Percentiles rank a stretch among this genome's conserved stretches.
phyloP scores from a whole-genome alignment of 345 rosid genomes.

The Salix suchowensis region DNA sequence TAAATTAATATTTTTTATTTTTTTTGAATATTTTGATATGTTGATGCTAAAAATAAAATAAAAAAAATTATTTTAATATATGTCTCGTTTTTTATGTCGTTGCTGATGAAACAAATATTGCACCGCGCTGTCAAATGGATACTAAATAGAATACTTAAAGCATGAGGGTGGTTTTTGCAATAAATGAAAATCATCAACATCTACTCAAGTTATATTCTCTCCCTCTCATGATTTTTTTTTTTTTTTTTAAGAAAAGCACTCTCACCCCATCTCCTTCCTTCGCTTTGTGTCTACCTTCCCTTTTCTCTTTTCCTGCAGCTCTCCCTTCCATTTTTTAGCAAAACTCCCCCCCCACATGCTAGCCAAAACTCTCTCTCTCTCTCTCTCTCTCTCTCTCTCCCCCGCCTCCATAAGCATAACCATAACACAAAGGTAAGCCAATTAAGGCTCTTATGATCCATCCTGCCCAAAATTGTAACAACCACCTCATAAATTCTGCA shows the following conservation, averaged over 20 bases:
- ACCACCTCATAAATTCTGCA: neutral
- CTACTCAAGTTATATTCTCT: neutral
- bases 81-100: too few species aligned
- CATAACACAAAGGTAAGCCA: neutral
- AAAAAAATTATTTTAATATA: too few species aligned
- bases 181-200: too few species aligned
- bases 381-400: too few species aligned
- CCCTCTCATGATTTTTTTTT: neutral
- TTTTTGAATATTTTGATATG: too few species aligned
- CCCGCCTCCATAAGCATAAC: neutral
- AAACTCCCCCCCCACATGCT: neutral
- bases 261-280: constrained; percentile 9
- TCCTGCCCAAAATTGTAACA: neutral
- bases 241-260: neutral
- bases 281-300: constrained; percentile 24
- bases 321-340: constrained; percentile 33
- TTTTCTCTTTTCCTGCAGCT: constrained; percentile 6
- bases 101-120: too few species aligned
- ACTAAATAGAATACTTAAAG: too few species aligned
- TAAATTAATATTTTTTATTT: too few species aligned
- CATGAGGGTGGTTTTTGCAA: too few species aligned
- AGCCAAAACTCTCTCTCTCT: neutral
- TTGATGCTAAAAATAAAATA: too few species aligned
- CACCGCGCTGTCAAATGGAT: too few species aligned
- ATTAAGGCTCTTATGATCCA: too few species aligned